These are phyloP conservation scores for Cercospora sp. DNA, from an alignment of 2,329 filamentous ascomycete species.

Conservation along the genomic window DNA sequence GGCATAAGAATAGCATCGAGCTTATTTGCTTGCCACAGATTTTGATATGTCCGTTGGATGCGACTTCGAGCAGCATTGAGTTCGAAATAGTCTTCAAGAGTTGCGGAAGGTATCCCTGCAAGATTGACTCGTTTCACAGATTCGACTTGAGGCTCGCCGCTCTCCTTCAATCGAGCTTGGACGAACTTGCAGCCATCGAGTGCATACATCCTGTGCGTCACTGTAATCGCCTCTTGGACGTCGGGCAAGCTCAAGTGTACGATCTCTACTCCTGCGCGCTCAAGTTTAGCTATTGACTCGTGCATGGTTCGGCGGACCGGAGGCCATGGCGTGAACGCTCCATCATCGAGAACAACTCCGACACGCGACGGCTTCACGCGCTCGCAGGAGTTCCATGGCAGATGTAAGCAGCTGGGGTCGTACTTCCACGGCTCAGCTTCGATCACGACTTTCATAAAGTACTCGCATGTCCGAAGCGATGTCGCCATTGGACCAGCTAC, in stretches of 20 bases:
- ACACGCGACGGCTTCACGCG: conserved; percentile 34
- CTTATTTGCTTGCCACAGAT: conserved; percentile 47
- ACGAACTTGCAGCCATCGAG: conserved; percentile 26
- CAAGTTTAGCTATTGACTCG: conserved; percentile 42
- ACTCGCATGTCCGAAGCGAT: conserved; percentile 27
- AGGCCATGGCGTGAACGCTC: conserved; percentile 52
- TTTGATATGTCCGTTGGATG: conserved; percentile 31
- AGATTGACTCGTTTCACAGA: conserved; percentile 28
- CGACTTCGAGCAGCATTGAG: conserved; percentile 15
- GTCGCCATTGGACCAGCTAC: conserved; percentile 33
- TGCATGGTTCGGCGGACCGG: conserved; percentile 50
- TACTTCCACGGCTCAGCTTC: conserved; percentile 43
- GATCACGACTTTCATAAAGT: conserved; percentile 29
- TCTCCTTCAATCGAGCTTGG: conserved; percentile 20
- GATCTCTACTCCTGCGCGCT: conserved; percentile 40
- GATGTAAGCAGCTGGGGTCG: conserved; percentile 41
- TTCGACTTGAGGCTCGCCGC: conserved; percentile 27
- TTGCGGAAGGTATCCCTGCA: conserved; percentile 19
- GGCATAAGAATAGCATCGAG: conserved; percentile 55
- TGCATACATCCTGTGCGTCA: conserved; percentile 26
- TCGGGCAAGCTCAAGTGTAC: conserved; percentile 23
- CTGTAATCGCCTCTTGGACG: conserved; percentile 17
- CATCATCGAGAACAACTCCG: conserved; percentile 52
- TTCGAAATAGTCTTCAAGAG: conserved; percentile 19
- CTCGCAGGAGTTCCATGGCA: conserved; percentile 40